Evolutionary conservation across 306 rosid genomes (phyloP), one percentile per base, ranked within the genome.

Genomic region (Benincasa hispida): DNA sequence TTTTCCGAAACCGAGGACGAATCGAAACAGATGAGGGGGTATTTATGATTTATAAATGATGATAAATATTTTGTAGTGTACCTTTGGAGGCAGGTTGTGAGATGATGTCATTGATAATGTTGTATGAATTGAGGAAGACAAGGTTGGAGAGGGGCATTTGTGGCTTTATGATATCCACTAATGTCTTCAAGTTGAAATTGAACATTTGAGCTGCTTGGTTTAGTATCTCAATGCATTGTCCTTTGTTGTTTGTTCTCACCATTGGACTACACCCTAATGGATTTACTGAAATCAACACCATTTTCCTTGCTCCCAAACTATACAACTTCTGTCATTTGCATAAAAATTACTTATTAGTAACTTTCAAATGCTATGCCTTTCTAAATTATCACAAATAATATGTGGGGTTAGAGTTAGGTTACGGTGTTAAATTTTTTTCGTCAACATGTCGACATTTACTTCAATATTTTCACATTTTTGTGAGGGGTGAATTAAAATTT

Each of bases 181-280:
- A 59, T 2, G 80, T 75, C 68, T 65, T 84, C 82, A 84, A 72
- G 39, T 59, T 70, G 55, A 66, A 2, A 37, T 87, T 84, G 82
- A 87, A 87, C 72, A 84, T 82, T 13, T 68, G 84, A 51, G 83
- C 86, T 18, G 87, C 90, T 9, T 62, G 42, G 67, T 87, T 87
- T 34, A 84, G 27, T 10, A 39, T 72, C 63, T 87, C 81, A 2
- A 73, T 41, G 78, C 90, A 80, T 14, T 78, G 75, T 10, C 79
- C 57, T 63, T n/a, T 37, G 15, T 61, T 50, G 2, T 41, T 75
- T 37, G 69, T 72, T 67, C 54, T 78, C 66, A 72, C 81, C 83
- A 78, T 54, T 10, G 90, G 90, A 82, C 80, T 82, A 65, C 86
- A 87, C 82, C 90, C 87, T 2, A 87, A 34, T 82, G 90, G 87